Percentiles rank a stretch among this genome's conserved stretches.
Conservation (phyloP, 164 flowering plant species). For the Cinnamomum chago region DNA sequence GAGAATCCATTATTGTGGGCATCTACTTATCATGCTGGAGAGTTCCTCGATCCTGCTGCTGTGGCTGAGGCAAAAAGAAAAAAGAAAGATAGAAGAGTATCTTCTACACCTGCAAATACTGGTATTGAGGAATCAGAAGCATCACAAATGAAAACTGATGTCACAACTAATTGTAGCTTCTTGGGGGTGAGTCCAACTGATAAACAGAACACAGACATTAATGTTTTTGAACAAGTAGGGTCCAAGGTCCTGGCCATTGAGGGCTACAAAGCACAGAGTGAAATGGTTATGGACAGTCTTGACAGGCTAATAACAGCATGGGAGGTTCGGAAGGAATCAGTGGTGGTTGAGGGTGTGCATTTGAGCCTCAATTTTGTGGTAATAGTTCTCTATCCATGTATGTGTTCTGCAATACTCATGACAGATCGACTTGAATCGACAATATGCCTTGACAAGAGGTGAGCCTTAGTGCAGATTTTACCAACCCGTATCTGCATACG, state of each 20-base stretch:
- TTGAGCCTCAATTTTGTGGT: constrained; percentile 89
- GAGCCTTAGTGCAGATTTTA: no score
- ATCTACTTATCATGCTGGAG: constrained; percentile 89
- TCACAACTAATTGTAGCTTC: constrained; percentile 16
- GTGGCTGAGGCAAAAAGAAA: constrained; percentile 74
- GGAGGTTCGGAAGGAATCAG: constrained; percentile 84
- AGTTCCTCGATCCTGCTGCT: constrained; percentile 63
- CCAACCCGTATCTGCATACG: no score
- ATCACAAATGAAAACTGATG: constrained; percentile 12
- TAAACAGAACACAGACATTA: background rate
- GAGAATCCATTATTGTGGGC: constrained; percentile 79
- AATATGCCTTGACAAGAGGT: no score
- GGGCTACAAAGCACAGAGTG: constrained; percentile 86
- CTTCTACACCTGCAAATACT: constrained; percentile 20
- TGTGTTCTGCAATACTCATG: background rate
- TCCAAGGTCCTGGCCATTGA: constrained; percentile 69
- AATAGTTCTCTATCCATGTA: constrained; percentile 1
- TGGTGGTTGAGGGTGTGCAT: constrained; percentile 85
- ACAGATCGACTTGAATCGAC: no score
- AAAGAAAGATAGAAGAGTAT: constrained; percentile 48
- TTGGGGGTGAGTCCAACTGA: background rate
- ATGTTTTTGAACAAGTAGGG: constrained; percentile 25
- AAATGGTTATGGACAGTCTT: constrained; percentile 88
- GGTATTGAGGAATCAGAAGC: constrained; percentile 4
- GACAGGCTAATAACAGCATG: constrained; percentile 76